phyloP scores from a whole-genome alignment of 2,329 filamentous ascomycete species.

The Arachnomyces sp. region DNA sequence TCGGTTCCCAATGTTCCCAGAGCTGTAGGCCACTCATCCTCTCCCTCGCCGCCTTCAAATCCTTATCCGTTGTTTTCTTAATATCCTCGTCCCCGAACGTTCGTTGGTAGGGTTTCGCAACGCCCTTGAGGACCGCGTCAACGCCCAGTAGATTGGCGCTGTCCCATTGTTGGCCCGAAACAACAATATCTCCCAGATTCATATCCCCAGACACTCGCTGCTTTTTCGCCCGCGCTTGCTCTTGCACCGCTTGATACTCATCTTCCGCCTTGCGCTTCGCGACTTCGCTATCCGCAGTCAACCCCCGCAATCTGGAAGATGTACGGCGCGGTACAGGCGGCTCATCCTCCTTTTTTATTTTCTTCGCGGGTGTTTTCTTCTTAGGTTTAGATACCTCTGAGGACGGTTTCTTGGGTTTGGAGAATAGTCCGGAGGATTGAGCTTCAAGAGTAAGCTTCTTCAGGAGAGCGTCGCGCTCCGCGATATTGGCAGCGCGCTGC shows the following conservation, averaged over 20 bases:
- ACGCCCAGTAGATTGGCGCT: slow-evolving; percentile 56
- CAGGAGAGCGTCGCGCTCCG: slow-evolving; percentile 73
- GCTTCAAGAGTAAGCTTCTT: slow-evolving; percentile 65
- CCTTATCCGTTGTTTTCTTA: slow-evolving; percentile 68
- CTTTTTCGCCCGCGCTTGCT: slow-evolving; percentile 54
- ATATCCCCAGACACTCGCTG: slow-evolving; percentile 61
- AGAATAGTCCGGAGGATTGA: slow-evolving; percentile 61
- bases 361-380: slow-evolving; percentile 40
- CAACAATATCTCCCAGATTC: slow-evolving; percentile 66
- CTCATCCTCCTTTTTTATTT: slow-evolving; percentile 57
- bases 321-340: slow-evolving; percentile 49
- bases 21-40: slow-evolving; percentile 70
- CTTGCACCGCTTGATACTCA: slow-evolving; percentile 49
- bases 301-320: slow-evolving; percentile 55
- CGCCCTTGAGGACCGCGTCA: slow-evolving; percentile 54
- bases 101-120: slow-evolving; percentile 69
- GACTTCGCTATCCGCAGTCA: slow-evolving; percentile 59
- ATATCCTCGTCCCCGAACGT: slow-evolving; percentile 84
- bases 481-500: slow-evolving; percentile 77
- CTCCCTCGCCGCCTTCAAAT: slow-evolving; percentile 63
- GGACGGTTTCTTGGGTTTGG: slow-evolving; percentile 38
- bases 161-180: slow-evolving; percentile 72
- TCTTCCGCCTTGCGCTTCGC: slow-evolving; percentile 63
- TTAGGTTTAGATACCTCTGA: slow-evolving; percentile 45
- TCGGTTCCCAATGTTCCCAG: slow-evolving; percentile 78